Evolutionary conservation across 306 rosid genomes (phyloP), one percentile per base, ranked within the genome.

Genomic region (Sicyos edulis): DNA sequence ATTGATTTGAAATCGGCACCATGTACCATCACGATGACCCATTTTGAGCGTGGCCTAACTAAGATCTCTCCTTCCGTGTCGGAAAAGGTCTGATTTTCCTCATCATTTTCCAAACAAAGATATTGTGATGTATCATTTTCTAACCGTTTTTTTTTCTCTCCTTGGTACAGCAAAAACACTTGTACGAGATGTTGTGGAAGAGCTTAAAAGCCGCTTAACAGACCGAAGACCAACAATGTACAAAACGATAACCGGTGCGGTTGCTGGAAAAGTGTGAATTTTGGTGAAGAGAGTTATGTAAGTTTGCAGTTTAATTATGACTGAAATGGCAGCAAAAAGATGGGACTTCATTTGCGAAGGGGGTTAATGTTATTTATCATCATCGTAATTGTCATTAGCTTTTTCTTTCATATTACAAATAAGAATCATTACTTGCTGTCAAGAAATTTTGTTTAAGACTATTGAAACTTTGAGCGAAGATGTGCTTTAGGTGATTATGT

Each of bases 11-110:
- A 62, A 34, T 64, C 71, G 6, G 53, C 32, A 10, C 13, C 54
- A 64, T 64, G 29, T 64, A 42, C 71, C 51, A 42, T 64, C 32
- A 64, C 20, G n/a, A 64, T 20, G 53, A 17, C 52, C 29, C 53
- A 64, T 64, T 64, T 64, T 42, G 71, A 64, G 71, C 29, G 32
- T 42, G 71, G 32, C 5, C 32, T 64, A 6, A 19, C 53, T 64
- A 64, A 64, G 34, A 64, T 64, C 20, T 64, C 71, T 42, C 71
- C 71, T 5, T 64, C 71, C 20, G 71, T 64, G 32, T 64, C 71
- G 6, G 32, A 64, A 42, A 64, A 64, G 71, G 71, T 64, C 10
- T 19, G 10, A 19, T 64, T 49, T 40, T 0, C 70, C 47, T 59
- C 6, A 17, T 40, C 70, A 5, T 42, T 42, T 42, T 42, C 70